Evolutionary conservation across 2,329 filamentous ascomycete species (phyloP), one percentile per base, ranked within the genome.

Genomic region (Pezicula radicicola): DNA sequence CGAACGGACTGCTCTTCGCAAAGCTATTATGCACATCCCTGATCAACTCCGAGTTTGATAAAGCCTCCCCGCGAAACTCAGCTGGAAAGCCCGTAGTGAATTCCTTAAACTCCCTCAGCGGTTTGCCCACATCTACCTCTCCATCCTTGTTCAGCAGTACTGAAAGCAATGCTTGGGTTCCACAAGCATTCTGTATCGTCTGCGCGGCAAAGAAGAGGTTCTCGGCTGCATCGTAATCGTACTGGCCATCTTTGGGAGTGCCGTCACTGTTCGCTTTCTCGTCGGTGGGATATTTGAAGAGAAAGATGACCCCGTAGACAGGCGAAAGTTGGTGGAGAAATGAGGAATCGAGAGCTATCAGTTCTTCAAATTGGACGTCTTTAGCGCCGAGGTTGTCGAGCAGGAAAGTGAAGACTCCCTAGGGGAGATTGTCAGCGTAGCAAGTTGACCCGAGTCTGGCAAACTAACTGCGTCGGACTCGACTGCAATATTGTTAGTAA

Each of bases 161-260:
- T 49, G 89, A 94, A 39, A 99, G 82, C 44, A 99, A 83, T 3
- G 94, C 94, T 71, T 99, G 94, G 15, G 94, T 99, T 42, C 92
- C 94, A 73, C 94, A 99, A 7, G 94, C 94, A 72, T 99, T 99
- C 72, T 97, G 93, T 68, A 99, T 99, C 4, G 93, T 97, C 75
- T 99, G 94, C 28, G 87, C 85, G 4, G 94, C 94, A 72, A 99
- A 99, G 79, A 96, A 99, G 63, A 96, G 79, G 55, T 81, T 78
- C 56, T 91, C 85, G 16, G 88, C 77, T 13, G 91, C 90, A 15
- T 77, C 78, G 61, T 84, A 76, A 73, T 97, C 91, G 70, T 90
- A 96, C 33, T 75, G 77, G 55, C 94, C 94, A 69, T 97, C 92
- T 58, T 84, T 81, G 0, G 92, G 91, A 40, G 79, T 71, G 37